phyloP scores from a whole-genome alignment of 495 filamentous ascomycete species.

The Neurospora tetraspora region DNA sequence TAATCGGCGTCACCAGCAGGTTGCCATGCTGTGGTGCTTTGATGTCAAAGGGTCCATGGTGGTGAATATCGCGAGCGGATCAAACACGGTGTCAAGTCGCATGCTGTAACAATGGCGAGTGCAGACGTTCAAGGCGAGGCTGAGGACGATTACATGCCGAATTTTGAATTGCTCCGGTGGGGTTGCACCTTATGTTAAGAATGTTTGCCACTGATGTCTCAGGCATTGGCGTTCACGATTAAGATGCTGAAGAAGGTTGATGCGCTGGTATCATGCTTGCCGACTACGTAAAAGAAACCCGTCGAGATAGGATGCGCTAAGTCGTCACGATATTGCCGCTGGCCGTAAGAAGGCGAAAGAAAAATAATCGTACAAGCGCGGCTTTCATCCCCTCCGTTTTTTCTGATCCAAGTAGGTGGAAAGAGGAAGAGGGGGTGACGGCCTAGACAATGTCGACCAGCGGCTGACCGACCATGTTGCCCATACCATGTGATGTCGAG shows the following conservation, averaged over 20 bases:
- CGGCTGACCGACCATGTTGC: conserved; percentile 22
- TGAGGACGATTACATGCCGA: conserved; percentile 7
- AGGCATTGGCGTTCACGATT: conserved; percentile 17
- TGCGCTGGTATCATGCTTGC: conserved; percentile 23
- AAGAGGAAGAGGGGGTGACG: conserved; percentile 12
- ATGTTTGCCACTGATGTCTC: conserved; percentile 6
- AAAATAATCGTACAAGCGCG: conserved; percentile 28
- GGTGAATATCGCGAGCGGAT: background rate
- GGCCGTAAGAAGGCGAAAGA: conserved; percentile 23
- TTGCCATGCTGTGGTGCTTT: background rate
- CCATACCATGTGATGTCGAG: conserved; percentile 18
- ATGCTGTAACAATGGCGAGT: conserved; percentile 10
- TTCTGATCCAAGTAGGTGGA: conserved; percentile 19
- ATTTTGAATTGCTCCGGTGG: background rate
- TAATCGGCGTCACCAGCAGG: background rate
- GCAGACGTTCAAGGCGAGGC: conserved; percentile 5
- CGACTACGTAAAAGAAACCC: conserved; percentile 25
- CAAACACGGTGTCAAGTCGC: conserved; percentile 9
- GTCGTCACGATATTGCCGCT: conserved; percentile 25
- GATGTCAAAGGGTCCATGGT: background rate
- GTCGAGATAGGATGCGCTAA: conserved; percentile 16
- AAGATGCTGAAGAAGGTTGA: conserved; percentile 15
- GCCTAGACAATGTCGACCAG: conserved; percentile 21
- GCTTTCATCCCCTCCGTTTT: conserved; percentile 22
- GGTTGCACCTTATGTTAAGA: conserved; percentile 4